A percentile compares a stretch with the other conserved stretches of the same genome.
Evolutionary conservation across 768 basidiomycete genomes (phyloP).

Genomic region (Myochromella boudieri): DNA sequence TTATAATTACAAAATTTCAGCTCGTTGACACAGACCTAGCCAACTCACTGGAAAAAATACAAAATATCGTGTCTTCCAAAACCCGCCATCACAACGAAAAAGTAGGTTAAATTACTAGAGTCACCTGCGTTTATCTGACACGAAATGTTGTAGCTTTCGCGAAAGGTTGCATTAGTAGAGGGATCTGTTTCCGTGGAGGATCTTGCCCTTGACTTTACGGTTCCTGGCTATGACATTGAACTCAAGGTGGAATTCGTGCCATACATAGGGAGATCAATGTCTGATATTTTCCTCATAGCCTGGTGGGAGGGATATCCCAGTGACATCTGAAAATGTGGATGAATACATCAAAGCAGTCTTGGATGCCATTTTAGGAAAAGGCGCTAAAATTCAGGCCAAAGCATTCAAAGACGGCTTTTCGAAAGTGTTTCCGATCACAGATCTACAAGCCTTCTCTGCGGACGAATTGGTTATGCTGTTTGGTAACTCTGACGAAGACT

Average conservation of each 20-base stretch:
- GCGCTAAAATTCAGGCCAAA: slow-evolving; percentile 74
- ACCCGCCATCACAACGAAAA: slow-evolving; percentile 48
- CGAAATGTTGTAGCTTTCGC: slow-evolving; percentile 38
- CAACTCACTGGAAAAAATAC: slow-evolving; percentile 79
- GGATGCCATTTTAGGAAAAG: slow-evolving; percentile 84
- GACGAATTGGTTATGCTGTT: slow-evolving; percentile 96
- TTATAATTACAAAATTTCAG: slow-evolving; percentile 35
- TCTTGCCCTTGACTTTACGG: slow-evolving; percentile 91
- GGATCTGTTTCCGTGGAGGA: slow-evolving; percentile 78
- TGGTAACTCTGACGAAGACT: slow-evolving; percentile 97
- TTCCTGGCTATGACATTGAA: slow-evolving; percentile 95
- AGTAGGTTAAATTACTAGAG: slow-evolving; percentile 31
- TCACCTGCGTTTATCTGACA: background rate
- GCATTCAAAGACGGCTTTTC: slow-evolving; percentile 96
- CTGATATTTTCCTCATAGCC: slow-evolving; percentile 42
- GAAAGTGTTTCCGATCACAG: slow-evolving; percentile 91
- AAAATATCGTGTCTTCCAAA: slow-evolving; percentile 57
- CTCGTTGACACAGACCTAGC: slow-evolving; percentile 84
- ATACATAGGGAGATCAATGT: background rate
- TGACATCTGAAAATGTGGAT: slow-evolving; percentile 85
- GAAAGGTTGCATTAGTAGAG: slow-evolving; percentile 59
- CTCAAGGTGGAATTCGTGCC: slow-evolving; percentile 59
- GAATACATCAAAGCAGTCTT: slow-evolving; percentile 89
- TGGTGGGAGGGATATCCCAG: slow-evolving; percentile 74
- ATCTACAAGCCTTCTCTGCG: slow-evolving; percentile 88